Base-by-base conservation (phyloP, 2,329 filamentous ascomycete genomes). In the Monosporascus sp. region DNA sequence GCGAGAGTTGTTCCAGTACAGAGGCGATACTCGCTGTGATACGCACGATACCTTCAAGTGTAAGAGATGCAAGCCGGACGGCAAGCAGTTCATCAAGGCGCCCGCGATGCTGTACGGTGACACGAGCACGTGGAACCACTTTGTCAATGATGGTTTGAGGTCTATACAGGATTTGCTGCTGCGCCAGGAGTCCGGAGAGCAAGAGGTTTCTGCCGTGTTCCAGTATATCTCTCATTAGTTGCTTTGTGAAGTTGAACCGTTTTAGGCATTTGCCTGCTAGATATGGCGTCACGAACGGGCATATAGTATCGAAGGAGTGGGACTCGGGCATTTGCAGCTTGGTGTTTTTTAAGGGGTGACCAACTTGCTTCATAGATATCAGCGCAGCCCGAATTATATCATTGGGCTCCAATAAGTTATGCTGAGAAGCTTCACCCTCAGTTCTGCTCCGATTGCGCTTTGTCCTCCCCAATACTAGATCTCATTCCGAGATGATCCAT, bases 11-110 rank as follows among this genome's bases (percentile, higher is more conserved):
- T 99, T 99, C 77, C 90, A 96, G 72, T 97, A 96, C 72, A 86
- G 90, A 50, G 81, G 85, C 0, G 83, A 86, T 47, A 99, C 94
- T 1, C 86, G 78, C 17, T 96, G 91, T 63, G 95, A 99, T 66
- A 99, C 94, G 0, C 94, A 99, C 69, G 94, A 97, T 66, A 97
- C 93, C 0, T 97, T 99, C 80, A 97, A 96, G 75, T 99, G 94
- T 71, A 97, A 96, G 76, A 80, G 94, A 41, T 99, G 94, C 71
- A 89, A 88, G 65, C 86, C 90, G 1, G 90, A 96, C 64, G 93
- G 93, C 1, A 87, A 81, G 56, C 94, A 99, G 72, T 83, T 82
- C 58, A 83, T 97, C 66, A 97, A 97, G 70, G 91, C 93, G 1
- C 89, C 89, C 4, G 94, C 94, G 1, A 93, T 97, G 87, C 75